These are phyloP conservation scores for Pythium monospermum DNA, from an alignment of 352 stramenopile genomes.

Conservation along the genomic window DNA sequence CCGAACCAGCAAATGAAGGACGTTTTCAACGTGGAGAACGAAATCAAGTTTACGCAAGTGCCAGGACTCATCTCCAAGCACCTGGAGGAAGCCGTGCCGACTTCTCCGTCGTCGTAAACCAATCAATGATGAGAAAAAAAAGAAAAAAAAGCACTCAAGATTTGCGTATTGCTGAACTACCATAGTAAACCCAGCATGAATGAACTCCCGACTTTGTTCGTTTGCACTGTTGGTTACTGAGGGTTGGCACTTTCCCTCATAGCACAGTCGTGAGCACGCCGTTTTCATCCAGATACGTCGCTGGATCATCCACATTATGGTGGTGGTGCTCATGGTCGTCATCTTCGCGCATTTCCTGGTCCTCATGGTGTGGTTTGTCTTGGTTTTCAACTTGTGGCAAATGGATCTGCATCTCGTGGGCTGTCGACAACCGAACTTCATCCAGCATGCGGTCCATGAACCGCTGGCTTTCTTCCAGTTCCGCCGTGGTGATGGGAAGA, in stretches of 20 bases:
- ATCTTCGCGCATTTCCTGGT: constrained; percentile 39
- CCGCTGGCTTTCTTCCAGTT: constrained; percentile 65
- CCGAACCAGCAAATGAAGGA: constrained; percentile 64
- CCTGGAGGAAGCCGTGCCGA: constrained; percentile 27
- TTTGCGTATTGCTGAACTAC: too few species aligned
- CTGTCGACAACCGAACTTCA: constrained; percentile 50
- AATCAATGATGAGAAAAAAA: neutral
- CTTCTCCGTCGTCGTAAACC: neutral
- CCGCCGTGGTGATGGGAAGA: constrained; percentile 35
- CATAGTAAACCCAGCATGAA: too few species aligned
- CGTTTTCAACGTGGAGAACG: constrained; percentile 48
- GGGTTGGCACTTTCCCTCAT: too few species aligned
- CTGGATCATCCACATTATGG: constrained; percentile 27
- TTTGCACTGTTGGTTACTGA: too few species aligned
- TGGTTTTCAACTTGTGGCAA: constrained; percentile 30
- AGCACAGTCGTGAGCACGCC: constrained; percentile 55
- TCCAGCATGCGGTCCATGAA: constrained; percentile 80
- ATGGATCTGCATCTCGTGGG: constrained; percentile 45
- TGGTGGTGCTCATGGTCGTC: constrained; percentile 27
- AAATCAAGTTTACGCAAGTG: constrained; percentile 75
- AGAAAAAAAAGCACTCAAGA: too few species aligned
- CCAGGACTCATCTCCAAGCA: constrained; percentile 68
- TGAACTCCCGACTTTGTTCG: too few species aligned
- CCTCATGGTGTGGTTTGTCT: constrained; percentile 24
- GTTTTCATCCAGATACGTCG: constrained; percentile 68